Evolutionary conservation across 2,329 filamentous ascomycete genomes (phyloP).

Genomic region (Arthroderma sp.): DNA sequence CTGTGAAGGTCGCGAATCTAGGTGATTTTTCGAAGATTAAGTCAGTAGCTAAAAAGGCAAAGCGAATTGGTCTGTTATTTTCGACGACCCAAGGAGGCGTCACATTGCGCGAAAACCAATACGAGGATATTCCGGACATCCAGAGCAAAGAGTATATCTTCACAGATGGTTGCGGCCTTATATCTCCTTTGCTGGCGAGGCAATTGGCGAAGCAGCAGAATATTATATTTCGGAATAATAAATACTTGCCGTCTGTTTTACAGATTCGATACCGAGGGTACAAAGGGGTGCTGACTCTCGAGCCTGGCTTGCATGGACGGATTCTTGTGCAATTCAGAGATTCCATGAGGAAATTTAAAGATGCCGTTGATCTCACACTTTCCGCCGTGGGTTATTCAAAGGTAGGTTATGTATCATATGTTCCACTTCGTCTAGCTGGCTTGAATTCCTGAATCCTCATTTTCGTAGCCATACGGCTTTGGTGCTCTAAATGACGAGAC

Average conservation of each 20-base stretch:
- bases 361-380: conserved; percentile 8
- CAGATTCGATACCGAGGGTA: no score
- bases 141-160: conserved; percentile 26
- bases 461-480: conserved; percentile 26
- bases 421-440: no score
- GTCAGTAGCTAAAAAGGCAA: conserved; percentile 32
- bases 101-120: conserved; percentile 21
- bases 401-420: conserved; percentile 12
- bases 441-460: not conserved
- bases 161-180: conserved; percentile 32
- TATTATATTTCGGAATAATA: conserved; percentile 24
- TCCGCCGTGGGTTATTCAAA: conserved; percentile 31
- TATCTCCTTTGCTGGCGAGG: conserved; percentile 21
- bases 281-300: no score
- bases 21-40: conserved; percentile 26
- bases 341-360: no score
- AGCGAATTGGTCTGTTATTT: conserved; percentile 31
- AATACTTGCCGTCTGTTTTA: conserved; percentile 20
- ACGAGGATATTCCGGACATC: conserved; percentile 28
- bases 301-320: no score
- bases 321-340: no score
- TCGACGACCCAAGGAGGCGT: conserved; percentile 24
- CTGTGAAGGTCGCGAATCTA: no score
- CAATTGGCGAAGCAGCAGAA: conserved; percentile 21
- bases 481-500: conserved; percentile 32